Conservation (phyloP, 2,329 filamentous ascomycete genomes). For the Aspergillus sp. region DNA sequence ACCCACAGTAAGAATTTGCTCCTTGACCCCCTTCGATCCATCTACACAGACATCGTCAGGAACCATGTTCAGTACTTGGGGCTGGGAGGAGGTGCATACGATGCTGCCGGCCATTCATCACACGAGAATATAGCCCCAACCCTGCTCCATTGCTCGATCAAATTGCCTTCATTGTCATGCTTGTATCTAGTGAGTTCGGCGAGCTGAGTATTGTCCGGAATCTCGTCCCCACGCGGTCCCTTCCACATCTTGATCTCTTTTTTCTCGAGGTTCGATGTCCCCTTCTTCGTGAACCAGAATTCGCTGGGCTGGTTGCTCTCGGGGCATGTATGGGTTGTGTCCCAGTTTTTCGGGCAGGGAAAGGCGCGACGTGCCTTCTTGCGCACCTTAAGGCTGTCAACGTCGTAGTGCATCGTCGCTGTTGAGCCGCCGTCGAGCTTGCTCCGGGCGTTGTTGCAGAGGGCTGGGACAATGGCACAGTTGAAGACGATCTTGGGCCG, state of each 20-base stretch:
- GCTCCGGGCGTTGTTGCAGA: conserved; percentile 1
- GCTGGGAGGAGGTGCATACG: neutral
- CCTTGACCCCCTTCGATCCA: neutral
- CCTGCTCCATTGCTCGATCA: neutral
- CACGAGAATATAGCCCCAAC: neutral
- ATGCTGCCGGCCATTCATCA: neutral
- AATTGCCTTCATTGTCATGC: no score
- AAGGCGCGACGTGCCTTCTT: neutral
- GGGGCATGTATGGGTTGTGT: neutral
- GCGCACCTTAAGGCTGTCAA: no score
- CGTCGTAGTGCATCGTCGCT: neutral
- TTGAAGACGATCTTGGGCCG: neutral
- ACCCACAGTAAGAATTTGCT: neutral
- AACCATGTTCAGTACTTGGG: neutral
- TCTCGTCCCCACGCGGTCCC: neutral
- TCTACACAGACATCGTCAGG: neutral
- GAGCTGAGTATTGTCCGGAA: neutral
- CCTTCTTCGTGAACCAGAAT: neutral
- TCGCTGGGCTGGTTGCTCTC: neutral
- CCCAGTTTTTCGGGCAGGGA: neutral
- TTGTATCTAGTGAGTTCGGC: neutral
- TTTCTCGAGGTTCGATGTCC: neutral
- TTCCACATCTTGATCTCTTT: neutral
- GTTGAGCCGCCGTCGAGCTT: neutral
- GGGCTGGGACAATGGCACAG: neutral